Conservation (phyloP, 2,329 filamentous ascomycete genomes). For the Trichoderma simmonsii region DNA sequence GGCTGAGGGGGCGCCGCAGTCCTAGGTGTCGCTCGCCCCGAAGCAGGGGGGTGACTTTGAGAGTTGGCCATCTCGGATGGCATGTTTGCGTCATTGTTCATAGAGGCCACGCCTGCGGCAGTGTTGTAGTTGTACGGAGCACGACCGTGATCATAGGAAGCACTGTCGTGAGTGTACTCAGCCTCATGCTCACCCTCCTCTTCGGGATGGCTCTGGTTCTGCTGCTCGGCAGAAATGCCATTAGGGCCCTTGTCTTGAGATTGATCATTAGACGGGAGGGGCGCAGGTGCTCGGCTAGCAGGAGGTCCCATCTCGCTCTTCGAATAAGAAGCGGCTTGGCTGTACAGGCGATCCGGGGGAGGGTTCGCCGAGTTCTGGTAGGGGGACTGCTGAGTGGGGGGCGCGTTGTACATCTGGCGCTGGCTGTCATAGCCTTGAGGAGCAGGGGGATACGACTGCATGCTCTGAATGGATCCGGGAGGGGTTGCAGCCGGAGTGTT, state of each 20-base stretch:
- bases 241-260: constrained; percentile 64
- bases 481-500: constrained; percentile 89
- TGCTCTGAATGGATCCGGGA: constrained; percentile 73
- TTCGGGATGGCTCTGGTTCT: constrained; percentile 55
- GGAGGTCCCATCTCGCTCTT: constrained; percentile 90
- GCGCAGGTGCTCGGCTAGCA: constrained; percentile 56
- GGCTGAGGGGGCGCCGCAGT: constrained; percentile 68
- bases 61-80: constrained; percentile 81
- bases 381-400: constrained; percentile 66
- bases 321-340: constrained; percentile 65
- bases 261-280: constrained; percentile 58
- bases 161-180: constrained; percentile 84
- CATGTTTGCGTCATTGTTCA: constrained; percentile 74
- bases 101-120: constrained; percentile 60
- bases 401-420: constrained; percentile 73
- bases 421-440: constrained; percentile 72
- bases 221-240: constrained; percentile 50
- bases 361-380: constrained; percentile 63
- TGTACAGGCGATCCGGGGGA: constrained; percentile 63
- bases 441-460: constrained; percentile 70
- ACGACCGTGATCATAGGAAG: constrained; percentile 69
- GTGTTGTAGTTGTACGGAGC: constrained; percentile 67
- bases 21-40: constrained; percentile 81
- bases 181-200: constrained; percentile 70
- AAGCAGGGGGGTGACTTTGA: constrained; percentile 72